phyloP scores from a whole-genome alignment of 2,329 filamentous ascomycete species.

The Intubia oerlemansii region DNA sequence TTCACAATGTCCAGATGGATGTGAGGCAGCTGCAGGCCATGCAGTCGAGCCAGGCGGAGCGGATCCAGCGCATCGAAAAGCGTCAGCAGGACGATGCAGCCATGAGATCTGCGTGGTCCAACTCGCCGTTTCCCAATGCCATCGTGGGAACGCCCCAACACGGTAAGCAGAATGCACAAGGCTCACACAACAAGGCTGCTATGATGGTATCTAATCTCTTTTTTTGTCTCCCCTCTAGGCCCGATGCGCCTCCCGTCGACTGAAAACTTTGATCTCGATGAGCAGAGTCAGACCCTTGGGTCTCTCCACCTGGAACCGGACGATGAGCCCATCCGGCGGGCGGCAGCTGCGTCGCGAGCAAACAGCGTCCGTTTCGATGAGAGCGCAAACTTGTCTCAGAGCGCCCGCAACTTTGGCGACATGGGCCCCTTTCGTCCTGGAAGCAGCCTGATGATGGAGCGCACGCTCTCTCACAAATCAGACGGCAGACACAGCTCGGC shows the following conservation, averaged over 20 bases:
- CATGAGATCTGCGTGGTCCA: slow-evolving; percentile 72
- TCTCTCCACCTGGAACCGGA: slow-evolving; percentile 72
- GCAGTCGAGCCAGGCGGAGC: slow-evolving; percentile 39
- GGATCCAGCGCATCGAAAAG: slow-evolving; percentile 39
- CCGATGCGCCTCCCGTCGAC: slow-evolving; percentile 58
- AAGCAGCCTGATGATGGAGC: slow-evolving; percentile 76
- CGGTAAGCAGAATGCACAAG: no score
- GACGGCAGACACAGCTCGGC: slow-evolving; percentile 87
- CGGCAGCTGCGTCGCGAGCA: slow-evolving; percentile 67
- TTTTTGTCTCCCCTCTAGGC: slow-evolving; percentile 35
- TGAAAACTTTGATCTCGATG: slow-evolving; percentile 82
- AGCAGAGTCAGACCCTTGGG: slow-evolving; percentile 60
- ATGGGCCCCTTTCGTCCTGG: slow-evolving; percentile 56
- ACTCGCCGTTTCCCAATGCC: slow-evolving; percentile 77
- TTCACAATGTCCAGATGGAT: slow-evolving; percentile 49
- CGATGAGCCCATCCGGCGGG: slow-evolving; percentile 60
- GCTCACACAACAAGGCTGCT: no score
- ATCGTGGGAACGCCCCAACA: slow-evolving; percentile 69
- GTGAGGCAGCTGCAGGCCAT: slow-evolving; percentile 44
- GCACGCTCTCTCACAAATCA: slow-evolving; percentile 83
- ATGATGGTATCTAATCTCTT: no score
- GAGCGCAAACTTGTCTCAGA: slow-evolving; percentile 67
- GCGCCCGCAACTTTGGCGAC: slow-evolving; percentile 64
- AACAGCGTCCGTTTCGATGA: slow-evolving; percentile 98
- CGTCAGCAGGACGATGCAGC: slow-evolving; percentile 46